Conservation (phyloP, 2,329 filamentous ascomycete genomes). For the Phialocephala subalpina region DNA sequence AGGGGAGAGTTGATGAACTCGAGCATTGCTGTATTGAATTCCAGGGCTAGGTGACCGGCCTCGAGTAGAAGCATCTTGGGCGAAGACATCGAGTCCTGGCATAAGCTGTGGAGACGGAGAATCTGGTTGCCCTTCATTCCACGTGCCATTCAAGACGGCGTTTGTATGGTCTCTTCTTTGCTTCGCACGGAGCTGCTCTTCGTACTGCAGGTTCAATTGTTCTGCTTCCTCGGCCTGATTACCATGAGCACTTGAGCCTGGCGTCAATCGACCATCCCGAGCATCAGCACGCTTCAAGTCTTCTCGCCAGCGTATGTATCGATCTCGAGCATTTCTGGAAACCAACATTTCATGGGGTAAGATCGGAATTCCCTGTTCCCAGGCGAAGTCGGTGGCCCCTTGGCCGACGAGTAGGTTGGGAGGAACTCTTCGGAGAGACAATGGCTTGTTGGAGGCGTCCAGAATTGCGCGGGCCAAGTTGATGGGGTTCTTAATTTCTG, state of each 20-base stretch:
- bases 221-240: constrained; percentile 36
- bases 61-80: constrained; percentile 26
- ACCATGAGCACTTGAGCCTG: constrained; percentile 37
- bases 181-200: constrained; percentile 40
- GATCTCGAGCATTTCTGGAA: constrained; percentile 80
- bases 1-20: constrained; percentile 29
- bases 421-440: constrained; percentile 89
- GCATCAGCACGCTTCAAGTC: constrained; percentile 72
- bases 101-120: constrained; percentile 52
- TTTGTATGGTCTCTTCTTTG: constrained; percentile 57
- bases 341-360: constrained; percentile 80
- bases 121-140: constrained; percentile 70
- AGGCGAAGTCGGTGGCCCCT: constrained; percentile 87
- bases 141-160: constrained; percentile 63
- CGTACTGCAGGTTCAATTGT: constrained; percentile 37
- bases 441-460: constrained; percentile 75
- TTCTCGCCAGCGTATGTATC: constrained; percentile 80
- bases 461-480: constrained; percentile 85
- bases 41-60: constrained; percentile 20
- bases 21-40: constrained; percentile 17
- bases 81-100: constrained; percentile 29
- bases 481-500: constrained; percentile 93
- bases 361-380: constrained; percentile 76
- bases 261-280: constrained; percentile 50
- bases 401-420: constrained; percentile 90